These are phyloP conservation scores for Ogataea wickerhamii DNA, from an alignment of 805 yeast genomes.

Conservation along the genomic window DNA sequence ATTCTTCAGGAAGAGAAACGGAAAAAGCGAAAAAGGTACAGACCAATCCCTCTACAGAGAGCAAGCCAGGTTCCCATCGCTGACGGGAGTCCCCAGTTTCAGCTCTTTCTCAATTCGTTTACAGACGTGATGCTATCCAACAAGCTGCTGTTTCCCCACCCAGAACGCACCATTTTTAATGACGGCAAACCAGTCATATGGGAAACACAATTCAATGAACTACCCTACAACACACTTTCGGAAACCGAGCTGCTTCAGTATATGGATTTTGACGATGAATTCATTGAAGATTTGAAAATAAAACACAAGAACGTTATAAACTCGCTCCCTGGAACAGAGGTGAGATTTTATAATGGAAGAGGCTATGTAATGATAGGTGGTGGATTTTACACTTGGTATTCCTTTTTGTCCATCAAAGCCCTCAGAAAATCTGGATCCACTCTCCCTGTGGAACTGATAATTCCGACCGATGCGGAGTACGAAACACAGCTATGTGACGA, in stretches of 20 bases:
- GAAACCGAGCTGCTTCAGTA: constrained; percentile 10
- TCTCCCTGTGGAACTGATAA: constrained; percentile 42
- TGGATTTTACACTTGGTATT: constrained; percentile 40
- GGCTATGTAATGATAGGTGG: constrained; percentile 44
- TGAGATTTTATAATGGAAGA: constrained; percentile 23
- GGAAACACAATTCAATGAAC: constrained; percentile 19
- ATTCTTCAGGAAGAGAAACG: constrained; percentile 1
- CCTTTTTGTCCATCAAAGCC: constrained; percentile 37
- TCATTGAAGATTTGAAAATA: constrained; percentile 40
- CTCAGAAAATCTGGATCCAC: constrained; percentile 41
- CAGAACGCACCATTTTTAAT: constrained; percentile 14
- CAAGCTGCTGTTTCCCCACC: constrained; percentile 18
- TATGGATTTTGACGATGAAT: constrained; percentile 34
- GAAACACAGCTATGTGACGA: constrained; percentile 36
- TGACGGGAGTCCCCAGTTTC: constrained; percentile 6
- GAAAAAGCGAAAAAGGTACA: not conserved
- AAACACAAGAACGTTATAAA: constrained; percentile 46
- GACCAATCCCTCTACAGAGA: not conserved
- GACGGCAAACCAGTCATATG: constrained; percentile 23
- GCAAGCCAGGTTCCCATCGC: not conserved
- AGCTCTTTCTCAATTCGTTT: constrained; percentile 8
- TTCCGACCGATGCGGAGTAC: constrained; percentile 39
- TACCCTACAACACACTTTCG: constrained; percentile 14
- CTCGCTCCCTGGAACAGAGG: constrained; percentile 41
- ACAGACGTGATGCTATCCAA: constrained; percentile 12